Evolutionary conservation across 2,329 filamentous ascomycete species (phyloP), one percentile per base, ranked within the genome.

Genomic region (Plectosphaerella sp.): DNA sequence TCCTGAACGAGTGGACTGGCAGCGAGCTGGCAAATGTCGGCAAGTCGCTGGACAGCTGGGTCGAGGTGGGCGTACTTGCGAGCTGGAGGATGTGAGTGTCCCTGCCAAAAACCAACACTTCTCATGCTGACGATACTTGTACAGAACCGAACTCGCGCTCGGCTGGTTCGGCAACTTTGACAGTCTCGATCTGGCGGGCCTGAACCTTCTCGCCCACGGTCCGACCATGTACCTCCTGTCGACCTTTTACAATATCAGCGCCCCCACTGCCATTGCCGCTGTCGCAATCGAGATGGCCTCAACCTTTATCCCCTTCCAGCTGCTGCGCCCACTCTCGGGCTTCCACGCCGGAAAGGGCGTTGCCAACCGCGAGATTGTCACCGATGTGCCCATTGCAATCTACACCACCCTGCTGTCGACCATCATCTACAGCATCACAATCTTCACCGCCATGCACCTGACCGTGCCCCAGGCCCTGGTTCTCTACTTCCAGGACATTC

Each of bases 111-210:
- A 47, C 16, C 24, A 25, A 10, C n/a, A 8, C 41, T 12, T 22
- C 25, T 33, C 22, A 22, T 54, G 22, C 55, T 57, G 25, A 57
- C 49, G 9, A 36, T 12, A n/a, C 80, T 22, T 22, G 22, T 75
- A 74, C 78, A 89, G 81, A 66, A 67, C 84, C 46, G 86, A 91
- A 66, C 75, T 96, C 50, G 82, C 76, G 22, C 64, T 92, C 46
- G 86, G 82, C 46, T 96, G 91, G 90, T 81, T 80, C 60, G 75
- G 84, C 43, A 78, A 84, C 57, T 89, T 88, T 65, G 90, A 95
- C 67, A 84, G 87, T 70, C 78, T 83, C 65, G 87, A 90, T 66
- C 74, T 88, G 48, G 80, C 80, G 11, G 78, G 82, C 46, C 72
- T 90, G 63, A 81, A 82, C 53, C 67, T 90, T 55, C 74, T 97